Conservation (phyloP, 495 filamentous ascomycete genomes). For the Penicillium macrosclerotiorum region DNA sequence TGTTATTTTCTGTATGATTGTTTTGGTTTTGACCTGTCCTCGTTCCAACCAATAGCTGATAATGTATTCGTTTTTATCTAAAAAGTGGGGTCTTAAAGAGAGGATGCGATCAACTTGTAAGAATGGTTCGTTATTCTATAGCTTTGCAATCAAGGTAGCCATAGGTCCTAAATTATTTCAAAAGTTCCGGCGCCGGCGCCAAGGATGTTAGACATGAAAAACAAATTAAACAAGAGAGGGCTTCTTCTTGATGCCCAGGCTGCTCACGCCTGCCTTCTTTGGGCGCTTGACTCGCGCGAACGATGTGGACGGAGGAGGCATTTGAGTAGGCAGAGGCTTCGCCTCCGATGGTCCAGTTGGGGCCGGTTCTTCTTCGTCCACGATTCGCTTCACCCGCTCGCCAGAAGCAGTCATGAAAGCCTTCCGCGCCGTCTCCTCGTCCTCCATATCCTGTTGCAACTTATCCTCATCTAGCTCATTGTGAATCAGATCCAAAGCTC, state of each 20-base stretch:
- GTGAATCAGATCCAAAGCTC: constrained; percentile 40
- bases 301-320: constrained; percentile 57
- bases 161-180: background rate
- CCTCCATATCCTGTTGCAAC: constrained; percentile 70
- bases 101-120: no score
- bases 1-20: constrained; percentile 24
- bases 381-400: constrained; percentile 51
- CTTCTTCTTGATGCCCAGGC: constrained; percentile 92
- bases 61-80: constrained; percentile 10
- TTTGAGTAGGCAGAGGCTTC: constrained; percentile 23
- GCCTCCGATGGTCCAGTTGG: constrained; percentile 24
- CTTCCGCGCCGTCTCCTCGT: constrained; percentile 76
- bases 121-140: no score
- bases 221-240: constrained; percentile 44
- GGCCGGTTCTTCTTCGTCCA: constrained; percentile 41
- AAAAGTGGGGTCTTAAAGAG: no score
- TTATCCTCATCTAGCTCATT: constrained; percentile 55
- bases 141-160: no score
- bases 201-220: constrained; percentile 2
- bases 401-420: constrained; percentile 70
- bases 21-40: constrained; percentile 13
- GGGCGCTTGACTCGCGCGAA: constrained; percentile 80
- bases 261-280: constrained; percentile 71
- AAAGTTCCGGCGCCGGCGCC: constrained; percentile 16
- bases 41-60: constrained; percentile 6